Percentiles rank a stretch among this genome's conserved stretches.
These are phyloP conservation scores for Davidsoniella australis DNA, from an alignment of 2,329 filamentous ascomycete genomes.

Conservation along the genomic window DNA sequence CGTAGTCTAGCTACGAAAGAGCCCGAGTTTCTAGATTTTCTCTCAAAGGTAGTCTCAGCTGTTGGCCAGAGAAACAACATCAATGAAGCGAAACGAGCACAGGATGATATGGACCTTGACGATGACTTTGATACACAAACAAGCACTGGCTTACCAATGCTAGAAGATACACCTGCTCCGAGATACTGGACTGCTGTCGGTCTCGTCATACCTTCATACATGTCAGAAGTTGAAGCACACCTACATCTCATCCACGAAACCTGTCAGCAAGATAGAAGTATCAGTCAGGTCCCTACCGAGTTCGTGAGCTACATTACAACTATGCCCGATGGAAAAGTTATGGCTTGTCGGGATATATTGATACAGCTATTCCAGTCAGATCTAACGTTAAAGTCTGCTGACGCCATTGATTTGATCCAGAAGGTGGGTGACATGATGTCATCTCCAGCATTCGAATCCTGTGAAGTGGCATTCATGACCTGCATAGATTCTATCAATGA, in stretches of 20 bases:
- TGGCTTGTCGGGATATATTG: constrained; percentile 33
- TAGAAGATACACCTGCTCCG: constrained; percentile 3
- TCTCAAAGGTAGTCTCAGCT: constrained; percentile 23
- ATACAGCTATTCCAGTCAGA: constrained; percentile 37
- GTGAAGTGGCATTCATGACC: constrained; percentile 53
- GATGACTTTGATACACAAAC: constrained; percentile 44
- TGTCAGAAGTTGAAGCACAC: constrained; percentile 3
- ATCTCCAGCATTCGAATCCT: constrained; percentile 47
- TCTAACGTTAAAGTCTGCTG: constrained; percentile 29
- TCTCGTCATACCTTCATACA: not conserved
- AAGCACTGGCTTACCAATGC: constrained; percentile 24
- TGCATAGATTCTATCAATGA: constrained; percentile 52
- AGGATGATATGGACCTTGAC: constrained; percentile 51
- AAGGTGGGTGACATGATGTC: constrained; percentile 34
- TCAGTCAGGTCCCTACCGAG: not conserved
- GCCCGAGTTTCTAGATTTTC: constrained; percentile 25
- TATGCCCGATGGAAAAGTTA: constrained; percentile 34
- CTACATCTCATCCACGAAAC: constrained; percentile 2
- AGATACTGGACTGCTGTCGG: constrained; percentile 3
- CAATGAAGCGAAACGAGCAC: constrained; percentile 21
- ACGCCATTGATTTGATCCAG: constrained; percentile 31
- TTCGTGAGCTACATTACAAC: constrained; percentile 29
- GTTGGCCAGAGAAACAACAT: constrained; percentile 19
- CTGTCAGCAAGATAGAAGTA: not conserved
- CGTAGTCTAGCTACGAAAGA: constrained; percentile 23